Conservation (phyloP, 2,329 filamentous ascomycete genomes). For the Chaetomium strumarium region DNA sequence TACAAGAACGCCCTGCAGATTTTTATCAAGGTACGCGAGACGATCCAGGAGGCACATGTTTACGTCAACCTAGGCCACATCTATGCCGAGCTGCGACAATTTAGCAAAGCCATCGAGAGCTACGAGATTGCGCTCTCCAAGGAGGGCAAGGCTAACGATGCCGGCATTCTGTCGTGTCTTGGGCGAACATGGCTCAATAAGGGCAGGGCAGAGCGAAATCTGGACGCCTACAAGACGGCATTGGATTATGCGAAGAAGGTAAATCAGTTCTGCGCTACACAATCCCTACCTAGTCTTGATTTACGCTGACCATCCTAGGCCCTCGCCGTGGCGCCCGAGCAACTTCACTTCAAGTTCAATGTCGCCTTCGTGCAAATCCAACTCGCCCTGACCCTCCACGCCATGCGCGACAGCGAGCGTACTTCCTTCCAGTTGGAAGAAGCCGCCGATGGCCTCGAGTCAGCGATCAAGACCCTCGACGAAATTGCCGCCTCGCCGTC, state of each 20-base stretch:
- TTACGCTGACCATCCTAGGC: constrained; percentile 43
- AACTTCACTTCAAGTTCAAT: constrained; percentile 93
- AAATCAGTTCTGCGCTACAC: constrained; percentile 21
- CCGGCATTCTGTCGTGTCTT: constrained; percentile 75
- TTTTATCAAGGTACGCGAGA: constrained; percentile 85
- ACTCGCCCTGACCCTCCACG: constrained; percentile 74
- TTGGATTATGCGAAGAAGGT: constrained; percentile 60
- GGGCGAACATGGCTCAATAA: constrained; percentile 82
- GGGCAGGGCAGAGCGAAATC: constrained; percentile 57
- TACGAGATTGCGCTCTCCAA: constrained; percentile 82
- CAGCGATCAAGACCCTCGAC: constrained; percentile 70
- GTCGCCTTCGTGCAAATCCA: constrained; percentile 97
- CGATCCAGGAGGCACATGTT: constrained; percentile 79
- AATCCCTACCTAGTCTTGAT: not conserved
- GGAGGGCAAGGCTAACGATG: constrained; percentile 67
- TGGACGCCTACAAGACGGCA: constrained; percentile 52
- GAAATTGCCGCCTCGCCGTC: constrained; percentile 57
- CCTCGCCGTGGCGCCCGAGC: constrained; percentile 70
- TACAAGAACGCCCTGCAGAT: constrained; percentile 75
- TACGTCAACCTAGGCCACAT: constrained; percentile 92
- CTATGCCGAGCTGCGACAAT: constrained; percentile 86
- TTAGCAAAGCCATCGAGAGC: constrained; percentile 84
- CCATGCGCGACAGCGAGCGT: constrained; percentile 67
- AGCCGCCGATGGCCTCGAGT: constrained; percentile 73
- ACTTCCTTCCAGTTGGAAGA: constrained; percentile 75